Conservation (phyloP, 306 rosid genomes). For the Spatholobus suberectus region DNA sequence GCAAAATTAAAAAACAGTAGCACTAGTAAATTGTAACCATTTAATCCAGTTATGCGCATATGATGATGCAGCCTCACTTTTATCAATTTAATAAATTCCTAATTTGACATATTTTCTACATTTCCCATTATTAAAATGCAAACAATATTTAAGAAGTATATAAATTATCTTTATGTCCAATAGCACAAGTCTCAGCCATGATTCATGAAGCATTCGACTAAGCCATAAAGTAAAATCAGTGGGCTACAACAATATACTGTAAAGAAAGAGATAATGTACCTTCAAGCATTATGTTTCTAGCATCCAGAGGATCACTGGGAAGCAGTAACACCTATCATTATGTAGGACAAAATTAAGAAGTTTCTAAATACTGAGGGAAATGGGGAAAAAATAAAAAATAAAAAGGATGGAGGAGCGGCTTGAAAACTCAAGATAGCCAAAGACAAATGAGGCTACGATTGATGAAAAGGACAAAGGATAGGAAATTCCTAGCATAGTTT, state of each 20-base stretch:
- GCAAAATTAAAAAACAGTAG: neutral
- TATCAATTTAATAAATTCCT: constrained; percentile 21
- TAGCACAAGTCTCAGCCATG: constrained; percentile 15
- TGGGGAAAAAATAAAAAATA: neutral
- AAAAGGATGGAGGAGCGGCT: neutral
- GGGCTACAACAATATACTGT: constrained; percentile 15
- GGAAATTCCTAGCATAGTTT: constrained; percentile 17
- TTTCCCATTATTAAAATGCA: constrained; percentile 7
- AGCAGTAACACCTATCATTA: constrained; percentile 67
- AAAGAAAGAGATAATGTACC: constrained; percentile 57
- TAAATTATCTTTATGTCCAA: neutral
- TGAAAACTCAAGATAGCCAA: constrained; percentile 27
- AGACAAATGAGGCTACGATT: neutral
- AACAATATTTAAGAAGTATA: neutral
- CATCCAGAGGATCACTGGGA: constrained; percentile 97
- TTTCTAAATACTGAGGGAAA: constrained; percentile 40
- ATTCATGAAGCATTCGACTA: constrained; percentile 31
- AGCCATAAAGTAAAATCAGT: constrained; percentile 25
- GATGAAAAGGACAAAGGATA: constrained; percentile 18
- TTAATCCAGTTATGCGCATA: constrained; percentile 27
- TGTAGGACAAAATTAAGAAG: constrained; percentile 27
- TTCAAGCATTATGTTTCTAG: constrained; percentile 95
- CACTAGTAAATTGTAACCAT: constrained; percentile 25
- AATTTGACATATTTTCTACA: constrained; percentile 2
- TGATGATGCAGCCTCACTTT: constrained; percentile 4